Evolutionary conservation across 768 basidiomycete genomes (phyloP).

Genomic region (Suillus weaverae): DNA sequence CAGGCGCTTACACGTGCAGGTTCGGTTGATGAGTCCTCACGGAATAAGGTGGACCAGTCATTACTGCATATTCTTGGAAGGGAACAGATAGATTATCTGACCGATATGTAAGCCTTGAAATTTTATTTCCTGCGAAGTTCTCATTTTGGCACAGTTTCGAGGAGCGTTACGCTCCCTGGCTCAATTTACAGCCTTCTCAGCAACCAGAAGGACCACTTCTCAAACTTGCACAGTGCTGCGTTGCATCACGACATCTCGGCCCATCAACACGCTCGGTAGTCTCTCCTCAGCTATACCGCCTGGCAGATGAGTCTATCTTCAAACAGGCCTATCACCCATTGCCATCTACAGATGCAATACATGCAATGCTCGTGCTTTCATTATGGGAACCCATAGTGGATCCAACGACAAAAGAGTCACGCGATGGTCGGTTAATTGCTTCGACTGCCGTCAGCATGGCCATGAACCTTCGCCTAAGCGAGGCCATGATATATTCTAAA

Average conservation of each 20-base stretch:
- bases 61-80: slow-evolving; percentile 34
- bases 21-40: slow-evolving; percentile 23
- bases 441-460: slow-evolving; percentile 48
- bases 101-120: slow-evolving; percentile 36
- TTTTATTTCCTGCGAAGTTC: not conserved
- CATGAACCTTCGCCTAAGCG: slow-evolving; percentile 42
- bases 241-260: slow-evolving; percentile 46
- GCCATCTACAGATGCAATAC: slow-evolving; percentile 42
- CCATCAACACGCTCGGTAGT: slow-evolving; percentile 34
- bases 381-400: slow-evolving; percentile 45
- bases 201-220: slow-evolving; percentile 35
- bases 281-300: slow-evolving; percentile 40
- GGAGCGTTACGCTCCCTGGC: slow-evolving; percentile 44
- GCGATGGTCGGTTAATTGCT: slow-evolving; percentile 41
- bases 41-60: slow-evolving; percentile 25
- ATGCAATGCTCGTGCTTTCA: slow-evolving; percentile 42
- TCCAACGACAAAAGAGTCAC: slow-evolving; percentile 27
- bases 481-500: slow-evolving; percentile 34
- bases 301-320: slow-evolving; percentile 41
- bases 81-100: slow-evolving; percentile 37
- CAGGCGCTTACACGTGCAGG: slow-evolving; percentile 38
- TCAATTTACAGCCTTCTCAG: slow-evolving; percentile 36
- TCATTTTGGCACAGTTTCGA: slow-evolving; percentile 36
- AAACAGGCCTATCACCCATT: slow-evolving; percentile 43
- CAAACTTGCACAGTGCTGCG: slow-evolving; percentile 45